Evolutionary conservation across 1,139 yeast species (phyloP), one percentile per base, ranked within the genome.

Genomic region (Scheffersomyces parashehatae): DNA sequence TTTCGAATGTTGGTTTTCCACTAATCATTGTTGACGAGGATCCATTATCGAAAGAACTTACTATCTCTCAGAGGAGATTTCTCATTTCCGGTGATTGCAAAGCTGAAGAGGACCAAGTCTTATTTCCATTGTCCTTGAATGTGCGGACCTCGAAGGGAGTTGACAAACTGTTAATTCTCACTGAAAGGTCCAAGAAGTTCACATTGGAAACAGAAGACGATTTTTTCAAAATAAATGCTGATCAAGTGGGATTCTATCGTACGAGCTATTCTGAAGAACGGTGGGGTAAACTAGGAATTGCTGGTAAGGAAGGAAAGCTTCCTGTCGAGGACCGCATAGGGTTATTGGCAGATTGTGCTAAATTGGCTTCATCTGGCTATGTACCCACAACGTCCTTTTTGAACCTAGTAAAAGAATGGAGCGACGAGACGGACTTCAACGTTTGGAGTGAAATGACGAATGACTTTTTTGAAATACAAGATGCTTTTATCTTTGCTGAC

Each of bases 291-390:
- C 46, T 54, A 35, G 57, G 57, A 11, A 52, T 51, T 31, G 54
- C 49, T 5, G 42, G 38, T 10, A 15, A 10, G 5, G 44, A 40
- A 3, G 57, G 56, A 24, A 49, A 51, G 44, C 51, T 54, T 44
- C 48, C 57, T 3, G 57, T 52, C 8, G 56, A 53, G 35, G 59
- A 54, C 46, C 47, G 57, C 7, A 51, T 53, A n/a, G 59, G 56
- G 2, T 47, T 54, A 41, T 52, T 53, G 5, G 49, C 55, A n/a
- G 59, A 54, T 35, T 55, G 54, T 13, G 52, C 45, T 13, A 43
- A 54, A 3, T 45, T 54, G 46, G 53, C 57, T 1, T 41, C 48
- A 8, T 46, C 52, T 9, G 58, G 58, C 4, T 47, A 46, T 39
- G 44, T 53, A 31, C 42, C 42, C 36, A 44, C 53, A 36, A 49